Base-by-base conservation (phyloP, 202 grass and related monocot genomes). In the Setaria viridis region DNA sequence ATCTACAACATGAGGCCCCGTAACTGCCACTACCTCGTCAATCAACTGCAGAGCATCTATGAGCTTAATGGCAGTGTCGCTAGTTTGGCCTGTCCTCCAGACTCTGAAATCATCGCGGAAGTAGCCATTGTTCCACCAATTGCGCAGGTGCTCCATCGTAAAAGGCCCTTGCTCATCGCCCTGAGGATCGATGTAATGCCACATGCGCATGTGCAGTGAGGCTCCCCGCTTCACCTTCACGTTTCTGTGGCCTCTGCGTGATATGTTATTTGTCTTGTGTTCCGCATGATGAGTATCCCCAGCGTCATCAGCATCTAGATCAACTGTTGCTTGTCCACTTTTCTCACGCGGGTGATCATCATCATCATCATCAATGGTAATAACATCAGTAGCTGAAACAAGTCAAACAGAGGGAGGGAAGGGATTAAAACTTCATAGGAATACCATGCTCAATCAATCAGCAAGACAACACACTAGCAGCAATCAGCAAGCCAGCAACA, bases 131-230 rank as follows among this genome's bases (percentile, higher is more conserved):
- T 69, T 16, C 41, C 47, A 73, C 97, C 97, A 96, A 0, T 0
- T 1, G 11, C 69, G 64, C 70, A 99, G 65, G 1, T 37, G 14
- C 37, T 39, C 20, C 48, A 94, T 57, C 13, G 80, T 2, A 88
- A 99, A 99, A 21, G 97, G 92, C 9, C 97, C 97, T 73, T 88
- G 93, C 25, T 85, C 51, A 2, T 85, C 77, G 4, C 77, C 92
- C 42, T 70, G 74, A 58, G 90, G 91, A 56, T 96, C 97, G 7
- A 70, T 19, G 80, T 99, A 99, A 70, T 84, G 56, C 97, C 97
- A 99, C 13, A 82, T 16, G 16, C 1, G 2, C 0, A 37, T 32
- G 15, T 14, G 42, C 30, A 15, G 63, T 25, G 73, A 57, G 47
- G 45, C 34, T 57, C 6, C 15, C 3, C 11, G 25, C 8, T 49